Evolutionary conservation across 305 asterid species (phyloP).

Genomic region (Fraxinus latifolia): DNA sequence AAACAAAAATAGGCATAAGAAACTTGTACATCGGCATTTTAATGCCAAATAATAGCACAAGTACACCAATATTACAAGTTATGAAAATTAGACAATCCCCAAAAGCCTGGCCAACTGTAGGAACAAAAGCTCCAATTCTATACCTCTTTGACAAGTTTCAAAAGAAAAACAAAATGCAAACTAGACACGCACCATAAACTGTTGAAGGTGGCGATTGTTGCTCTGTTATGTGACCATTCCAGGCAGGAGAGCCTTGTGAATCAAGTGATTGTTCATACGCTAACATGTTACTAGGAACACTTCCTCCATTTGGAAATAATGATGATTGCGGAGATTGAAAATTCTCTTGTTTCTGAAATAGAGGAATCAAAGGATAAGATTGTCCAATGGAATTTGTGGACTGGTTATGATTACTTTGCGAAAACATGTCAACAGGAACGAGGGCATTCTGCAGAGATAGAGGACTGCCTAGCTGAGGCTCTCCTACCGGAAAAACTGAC

Average conservation of each 20-base stretch:
- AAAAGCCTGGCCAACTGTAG: background rate
- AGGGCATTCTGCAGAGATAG: slow-evolving; percentile 77
- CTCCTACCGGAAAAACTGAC: slow-evolving; percentile 81
- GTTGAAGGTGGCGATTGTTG: slow-evolving; percentile 77
- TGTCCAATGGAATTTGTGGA: slow-evolving; percentile 47
- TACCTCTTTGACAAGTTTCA: background rate
- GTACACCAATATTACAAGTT: background rate
- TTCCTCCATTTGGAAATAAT: slow-evolving; percentile 53
- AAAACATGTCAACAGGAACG: slow-evolving; percentile 84
- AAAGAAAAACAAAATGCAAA: background rate
- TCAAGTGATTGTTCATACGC: slow-evolving; percentile 49
- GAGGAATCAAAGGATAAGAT: slow-evolving; percentile 49
- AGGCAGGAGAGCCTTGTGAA: slow-evolving; percentile 56
- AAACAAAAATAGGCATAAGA: slow-evolving; percentile 2
- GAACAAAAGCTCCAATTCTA: background rate
- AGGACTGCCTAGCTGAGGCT: slow-evolving; percentile 63
- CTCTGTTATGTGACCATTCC: slow-evolving; percentile 64
- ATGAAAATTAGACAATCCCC: slow-evolving; percentile 6
- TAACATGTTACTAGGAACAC: slow-evolving; percentile 40
- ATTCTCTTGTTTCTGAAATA: slow-evolving; percentile 57
- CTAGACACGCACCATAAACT: slow-evolving; percentile 58
- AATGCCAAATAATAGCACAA: background rate
- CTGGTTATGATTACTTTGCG: slow-evolving; percentile 43
- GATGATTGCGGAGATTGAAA: slow-evolving; percentile 43
- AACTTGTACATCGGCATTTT: background rate